Conservation (phyloP, 805 yeast genomes). For the Millerozyma acaciae region DNA sequence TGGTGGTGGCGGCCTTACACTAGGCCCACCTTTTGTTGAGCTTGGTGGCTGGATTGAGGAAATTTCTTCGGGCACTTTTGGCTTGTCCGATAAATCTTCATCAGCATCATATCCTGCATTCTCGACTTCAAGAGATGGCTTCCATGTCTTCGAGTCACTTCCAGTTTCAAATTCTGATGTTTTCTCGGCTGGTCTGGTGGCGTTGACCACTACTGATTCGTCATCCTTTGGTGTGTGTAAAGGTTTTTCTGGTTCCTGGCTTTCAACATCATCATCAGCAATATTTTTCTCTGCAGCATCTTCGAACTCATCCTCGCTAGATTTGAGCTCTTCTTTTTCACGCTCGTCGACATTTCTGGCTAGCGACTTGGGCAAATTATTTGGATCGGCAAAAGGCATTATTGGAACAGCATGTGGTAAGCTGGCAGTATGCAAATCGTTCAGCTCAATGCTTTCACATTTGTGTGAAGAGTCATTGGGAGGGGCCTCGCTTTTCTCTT, state of each 20-base stretch:
- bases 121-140: slow-evolving; percentile 16
- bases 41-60: not conserved
- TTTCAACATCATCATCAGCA: slow-evolving; percentile 13
- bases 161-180: not conserved
- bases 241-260: slow-evolving; percentile 13
- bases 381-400: slow-evolving; percentile 48
- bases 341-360: not conserved
- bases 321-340: slow-evolving; percentile 4
- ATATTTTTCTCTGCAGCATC: slow-evolving; percentile 3
- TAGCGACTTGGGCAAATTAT: slow-evolving; percentile 16
- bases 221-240: too few species aligned
- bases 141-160: slow-evolving; percentile 10
- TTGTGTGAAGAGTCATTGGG: slow-evolving; percentile 17
- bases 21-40: not conserved
- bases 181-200: not conserved
- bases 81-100: slow-evolving; percentile 39
- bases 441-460: too few species aligned
- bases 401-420: slow-evolving; percentile 48
- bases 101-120: slow-evolving; percentile 66
- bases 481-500: slow-evolving; percentile 9
- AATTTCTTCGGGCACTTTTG: slow-evolving; percentile 8
- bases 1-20: not conserved
- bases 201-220: not conserved
- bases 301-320: slow-evolving; percentile 12
- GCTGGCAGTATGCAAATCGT: too few species aligned